These are phyloP conservation scores for Diplodia scrobiculata DNA, from an alignment of 2,329 filamentous ascomycete species.

Conservation along the genomic window DNA sequence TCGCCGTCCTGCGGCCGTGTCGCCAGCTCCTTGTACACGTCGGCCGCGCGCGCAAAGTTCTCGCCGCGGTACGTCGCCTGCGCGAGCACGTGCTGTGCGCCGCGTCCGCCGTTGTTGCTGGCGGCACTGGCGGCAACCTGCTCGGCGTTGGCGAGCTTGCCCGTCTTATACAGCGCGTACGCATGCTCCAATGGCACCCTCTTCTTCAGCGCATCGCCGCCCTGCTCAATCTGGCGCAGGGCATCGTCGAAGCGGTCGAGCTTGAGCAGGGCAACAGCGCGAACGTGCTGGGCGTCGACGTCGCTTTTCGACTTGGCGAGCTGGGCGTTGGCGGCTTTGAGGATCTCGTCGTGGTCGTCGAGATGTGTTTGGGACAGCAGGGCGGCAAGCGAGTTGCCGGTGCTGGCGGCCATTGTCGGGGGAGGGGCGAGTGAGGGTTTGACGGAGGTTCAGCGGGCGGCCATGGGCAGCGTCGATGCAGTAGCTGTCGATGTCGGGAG, in stretches of 20 bases:
- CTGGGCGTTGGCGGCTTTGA: conserved; percentile 62
- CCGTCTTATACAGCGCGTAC: conserved; percentile 82
- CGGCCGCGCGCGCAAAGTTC: conserved; percentile 67
- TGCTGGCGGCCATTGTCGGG: conserved; percentile 45
- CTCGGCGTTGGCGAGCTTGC: conserved; percentile 66
- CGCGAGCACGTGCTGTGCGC: conserved; percentile 62
- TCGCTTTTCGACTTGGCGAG: conserved; percentile 63
- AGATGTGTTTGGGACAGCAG: conserved; percentile 61
- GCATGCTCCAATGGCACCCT: conserved; percentile 69
- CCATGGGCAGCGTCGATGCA: conserved; percentile 23
- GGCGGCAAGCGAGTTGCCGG: conserved; percentile 52
- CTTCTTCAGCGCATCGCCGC: conserved; percentile 62
- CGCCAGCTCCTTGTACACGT: conserved; percentile 64
- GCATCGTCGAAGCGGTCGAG: conserved; percentile 82
- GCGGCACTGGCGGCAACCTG: conserved; percentile 51
- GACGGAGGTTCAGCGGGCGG: conserved; percentile 15
- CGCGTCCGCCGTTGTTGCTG: conserved; percentile 46
- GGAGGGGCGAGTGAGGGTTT: neutral
- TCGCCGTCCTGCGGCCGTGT: conserved; percentile 47
- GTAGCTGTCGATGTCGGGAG: conserved; percentile 19
- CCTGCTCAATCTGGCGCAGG: conserved; percentile 66
- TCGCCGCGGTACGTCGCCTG: conserved; percentile 67
- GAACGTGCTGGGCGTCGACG: conserved; percentile 65
- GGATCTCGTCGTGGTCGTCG: conserved; percentile 70
- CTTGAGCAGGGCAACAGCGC: conserved; percentile 74